Conservation (phyloP, 345 rosid species). For the Brassica rapa region DNA sequence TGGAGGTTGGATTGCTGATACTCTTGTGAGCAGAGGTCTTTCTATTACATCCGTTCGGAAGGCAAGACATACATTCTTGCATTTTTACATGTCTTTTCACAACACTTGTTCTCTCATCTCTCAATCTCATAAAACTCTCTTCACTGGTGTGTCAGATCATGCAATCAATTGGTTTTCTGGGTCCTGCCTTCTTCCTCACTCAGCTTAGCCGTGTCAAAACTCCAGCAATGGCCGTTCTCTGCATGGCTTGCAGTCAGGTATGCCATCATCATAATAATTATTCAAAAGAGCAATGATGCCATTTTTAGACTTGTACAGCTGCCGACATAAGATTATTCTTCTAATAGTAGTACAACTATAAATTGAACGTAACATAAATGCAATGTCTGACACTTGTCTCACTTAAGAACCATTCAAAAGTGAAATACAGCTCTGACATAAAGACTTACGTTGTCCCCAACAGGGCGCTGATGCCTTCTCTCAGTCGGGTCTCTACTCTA, state of each 20-base stretch:
- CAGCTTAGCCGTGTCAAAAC: conserved; percentile 83
- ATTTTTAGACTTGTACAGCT: neutral
- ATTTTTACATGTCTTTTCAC: conserved; percentile 13
- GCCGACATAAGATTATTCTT: conserved; percentile 25
- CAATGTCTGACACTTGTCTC: conserved; percentile 35
- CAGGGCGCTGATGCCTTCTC: conserved; percentile 98
- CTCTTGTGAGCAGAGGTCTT: conserved; percentile 87
- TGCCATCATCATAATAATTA: neutral
- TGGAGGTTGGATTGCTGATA: conserved; percentile 99
- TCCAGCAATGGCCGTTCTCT: conserved; percentile 93
- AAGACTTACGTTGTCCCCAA: conserved; percentile 32
- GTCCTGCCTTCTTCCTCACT: conserved; percentile 93
- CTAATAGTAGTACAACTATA: conserved; percentile 20
- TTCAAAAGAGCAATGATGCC: neutral
- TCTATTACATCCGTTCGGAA: conserved; percentile 91
- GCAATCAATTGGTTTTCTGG: conserved; percentile 96
- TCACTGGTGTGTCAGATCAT: conserved; percentile 67
- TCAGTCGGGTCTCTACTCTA: conserved; percentile 95
- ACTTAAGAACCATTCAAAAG: conserved; percentile 11
- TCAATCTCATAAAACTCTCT: conserved; percentile 3
- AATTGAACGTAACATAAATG: conserved; percentile 19
- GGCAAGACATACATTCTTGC: conserved; percentile 54
- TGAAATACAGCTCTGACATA: conserved; percentile 20
- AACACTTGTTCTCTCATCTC: neutral
- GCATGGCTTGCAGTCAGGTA: conserved; percentile 99